Percentiles rank a stretch among this genome's conserved stretches.
Evolutionary conservation across 2,329 filamentous ascomycete genomes (phyloP).

Genomic region (Aureobasidium sp.): DNA sequence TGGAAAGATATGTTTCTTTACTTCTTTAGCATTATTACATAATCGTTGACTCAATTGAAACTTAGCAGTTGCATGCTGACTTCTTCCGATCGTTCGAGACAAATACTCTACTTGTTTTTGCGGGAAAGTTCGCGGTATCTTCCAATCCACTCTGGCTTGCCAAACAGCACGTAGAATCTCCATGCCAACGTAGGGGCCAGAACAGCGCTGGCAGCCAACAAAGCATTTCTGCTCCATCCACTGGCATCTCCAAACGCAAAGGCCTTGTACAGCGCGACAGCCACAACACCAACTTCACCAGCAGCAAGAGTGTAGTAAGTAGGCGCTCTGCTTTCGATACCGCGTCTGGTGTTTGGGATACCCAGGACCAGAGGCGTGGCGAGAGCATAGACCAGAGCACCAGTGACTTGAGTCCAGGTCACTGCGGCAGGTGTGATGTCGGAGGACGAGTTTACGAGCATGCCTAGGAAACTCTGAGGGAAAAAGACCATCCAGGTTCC

Average conservation of each 20-base stretch:
- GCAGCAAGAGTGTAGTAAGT: not conserved
- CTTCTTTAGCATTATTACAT: not conserved
- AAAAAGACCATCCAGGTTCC: slow-evolving; percentile 8
- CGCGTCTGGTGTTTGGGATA: not conserved
- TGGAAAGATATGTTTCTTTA: not conserved
- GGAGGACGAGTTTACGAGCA: not conserved
- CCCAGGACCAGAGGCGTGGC: not conserved
- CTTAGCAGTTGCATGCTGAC: no score
- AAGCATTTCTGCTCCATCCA: not conserved
- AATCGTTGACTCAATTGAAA: no score
- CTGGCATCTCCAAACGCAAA: not conserved
- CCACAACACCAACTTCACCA: not conserved
- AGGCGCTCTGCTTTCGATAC: slow-evolving; percentile 1
- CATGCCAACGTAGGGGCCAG: not conserved
- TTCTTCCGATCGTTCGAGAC: not conserved
- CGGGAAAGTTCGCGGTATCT: not conserved
- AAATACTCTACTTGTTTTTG: not conserved
- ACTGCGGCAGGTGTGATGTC: not conserved
- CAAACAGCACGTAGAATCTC: slow-evolving; percentile 4
- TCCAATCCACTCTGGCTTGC: slow-evolving; percentile 1
- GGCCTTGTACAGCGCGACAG: not conserved
- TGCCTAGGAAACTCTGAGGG: not conserved
- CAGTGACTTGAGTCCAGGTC: not conserved
- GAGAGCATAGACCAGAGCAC: not conserved
- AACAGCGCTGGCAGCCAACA: not conserved